Evolutionary conservation across 495 filamentous ascomycete species (phyloP), one percentile per base, ranked within the genome.

Genomic region (Neurospora intermedia): DNA sequence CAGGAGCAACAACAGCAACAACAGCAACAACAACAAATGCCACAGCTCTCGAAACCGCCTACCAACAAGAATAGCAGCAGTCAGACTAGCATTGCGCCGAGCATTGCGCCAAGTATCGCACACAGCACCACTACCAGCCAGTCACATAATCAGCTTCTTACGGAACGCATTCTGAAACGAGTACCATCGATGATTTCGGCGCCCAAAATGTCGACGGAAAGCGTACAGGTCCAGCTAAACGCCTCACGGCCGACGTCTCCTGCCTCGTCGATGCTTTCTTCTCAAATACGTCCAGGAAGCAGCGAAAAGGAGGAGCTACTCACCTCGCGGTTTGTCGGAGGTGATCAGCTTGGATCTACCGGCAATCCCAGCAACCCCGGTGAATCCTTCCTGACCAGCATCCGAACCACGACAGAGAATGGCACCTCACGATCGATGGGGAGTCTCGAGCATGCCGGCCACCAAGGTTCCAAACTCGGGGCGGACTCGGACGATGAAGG

Each of bases 161-260:
- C 89, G 18, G 85, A 88, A 4, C 82, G 88, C 69, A 80, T 91
- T 23, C 83, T 91, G 6, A 86, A 89, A 76, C 84, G 89, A 70
- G 84, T 82, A 41, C 83, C 86, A 8, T 87, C 86, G 11, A 82
- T 87, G 48, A 84, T 87, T 73, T 85, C 86, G 27, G 85, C 87
- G 16, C 89, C 89, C 59, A 85, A 87, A 76, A 89, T 89, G 86
- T 88, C 88, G 40, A 75, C 84, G 71, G 83, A 89, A 74, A 87
- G 84, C 16, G 88, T 84, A 6, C 85, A 84, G 1, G 87, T 83
- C 35, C 72, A 73, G 11, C 83, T 82, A 39, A 79, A 75, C 18
- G 75, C 78, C 18, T 79, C 87, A 8, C 83, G 80, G n/a, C 73
- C 78, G 23, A 76, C 78, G 42, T 87, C 82, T 23, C 85, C 69